Conservation (phyloP, 192 early-diverging fungal species). For the Endogone sp. region DNA sequence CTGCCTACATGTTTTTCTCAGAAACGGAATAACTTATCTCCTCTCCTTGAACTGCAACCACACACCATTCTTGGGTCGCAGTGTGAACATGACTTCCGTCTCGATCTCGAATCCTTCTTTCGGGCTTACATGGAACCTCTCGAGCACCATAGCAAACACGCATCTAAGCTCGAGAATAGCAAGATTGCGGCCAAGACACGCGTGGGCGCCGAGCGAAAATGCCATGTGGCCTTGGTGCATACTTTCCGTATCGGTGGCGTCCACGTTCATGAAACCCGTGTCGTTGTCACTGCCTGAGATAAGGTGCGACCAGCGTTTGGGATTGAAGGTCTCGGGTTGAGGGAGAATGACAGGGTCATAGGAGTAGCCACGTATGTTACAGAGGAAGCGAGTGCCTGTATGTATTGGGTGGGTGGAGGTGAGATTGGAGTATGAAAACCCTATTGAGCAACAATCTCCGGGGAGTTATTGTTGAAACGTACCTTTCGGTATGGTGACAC, state of each 20-base stretch:
- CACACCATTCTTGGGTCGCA: slow-evolving; percentile 28
- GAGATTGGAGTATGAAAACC: no score
- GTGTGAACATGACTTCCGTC: slow-evolving; percentile 26
- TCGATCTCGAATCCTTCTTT: slow-evolving; percentile 18
- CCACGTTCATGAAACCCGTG: background rate
- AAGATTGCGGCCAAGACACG: slow-evolving; percentile 28
- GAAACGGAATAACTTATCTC: no score
- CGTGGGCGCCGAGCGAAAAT: slow-evolving; percentile 26
- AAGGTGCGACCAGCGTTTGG: slow-evolving; percentile 18
- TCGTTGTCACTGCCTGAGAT: background rate
- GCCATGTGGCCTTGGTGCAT: slow-evolving; percentile 4
- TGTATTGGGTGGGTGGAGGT: no score
- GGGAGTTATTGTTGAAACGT: no score
- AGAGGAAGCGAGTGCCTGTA: slow-evolving; percentile 19
- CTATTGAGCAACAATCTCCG: no score
- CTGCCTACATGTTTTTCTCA: no score
- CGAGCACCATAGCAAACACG: slow-evolving; percentile 19
- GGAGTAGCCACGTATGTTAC: slow-evolving; percentile 27
- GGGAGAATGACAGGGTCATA: slow-evolving; percentile 27
- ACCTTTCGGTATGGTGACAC: slow-evolving; percentile 16
- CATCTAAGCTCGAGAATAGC: slow-evolving; percentile 27
- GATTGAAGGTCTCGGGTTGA: slow-evolving; percentile 23
- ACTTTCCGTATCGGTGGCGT: background rate
- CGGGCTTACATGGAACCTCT: slow-evolving; percentile 14
- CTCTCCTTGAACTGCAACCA: slow-evolving; percentile 20